Evolutionary conservation across 1,284 basidiomycete species (phyloP), one percentile per base, ranked within the genome.

Genomic region (Pyrrhoderma lamaoense): DNA sequence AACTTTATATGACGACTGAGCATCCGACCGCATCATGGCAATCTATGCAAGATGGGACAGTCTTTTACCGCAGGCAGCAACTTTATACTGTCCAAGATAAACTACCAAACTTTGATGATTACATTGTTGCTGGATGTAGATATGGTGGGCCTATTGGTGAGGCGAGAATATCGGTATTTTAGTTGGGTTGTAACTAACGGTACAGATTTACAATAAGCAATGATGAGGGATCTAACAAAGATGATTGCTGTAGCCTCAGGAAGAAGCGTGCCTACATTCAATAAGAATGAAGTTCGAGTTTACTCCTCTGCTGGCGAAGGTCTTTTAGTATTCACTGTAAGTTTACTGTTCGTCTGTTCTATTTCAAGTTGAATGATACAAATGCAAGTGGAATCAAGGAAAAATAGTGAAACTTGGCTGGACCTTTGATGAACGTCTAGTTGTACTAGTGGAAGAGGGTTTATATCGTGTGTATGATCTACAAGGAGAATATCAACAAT

Each of bases 401-500:
- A 84, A 76, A 61, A 85, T 93, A 50, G 69, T 93, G 48, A 78
- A 80, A 22, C 84, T 93, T 59, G 91, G 90, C 23, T 93, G 90
- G 85, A 89, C 89, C 0, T 64, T 68, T 13, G 81, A 88, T 58
- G 90, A 95, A 60, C 77, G 82, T 47, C 76, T 98, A 34, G 82
- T 87, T 0, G 80, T 95, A 4, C 70, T 99, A 25, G 92, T 93
- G 59, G 93, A 96, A 65, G 93, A 97, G 60, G 95, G 95, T 14
- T 75, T 80, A 8, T 97, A 96, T 64, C 78, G 95, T 38, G 64
- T 97, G 16, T 97, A 98, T 64, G 85, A 94, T 65, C 73, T 97
- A 43, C 82, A 90, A 64, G 79, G 87, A 39, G 83, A 87, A 59
- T 96, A 95, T 64, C 73, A 79, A 48, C 91, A 95, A 58, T 77